A percentile compares a stretch with the other conserved stretches of the same genome.
Conservation (phyloP, 2,329 filamentous ascomycete genomes). For the Triangularia setosa region DNA sequence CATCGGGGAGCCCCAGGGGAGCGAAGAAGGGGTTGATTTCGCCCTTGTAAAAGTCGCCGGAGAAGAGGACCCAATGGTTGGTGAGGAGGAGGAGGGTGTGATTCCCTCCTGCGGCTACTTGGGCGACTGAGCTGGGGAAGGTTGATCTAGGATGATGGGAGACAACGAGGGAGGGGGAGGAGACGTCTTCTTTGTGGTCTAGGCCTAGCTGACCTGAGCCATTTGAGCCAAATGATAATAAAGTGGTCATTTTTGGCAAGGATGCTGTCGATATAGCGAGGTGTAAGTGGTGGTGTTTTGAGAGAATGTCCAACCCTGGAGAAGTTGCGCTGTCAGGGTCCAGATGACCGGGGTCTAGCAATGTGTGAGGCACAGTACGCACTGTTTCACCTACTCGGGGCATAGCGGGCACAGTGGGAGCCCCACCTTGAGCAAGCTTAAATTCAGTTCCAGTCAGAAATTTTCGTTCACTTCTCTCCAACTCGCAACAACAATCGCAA, state of each 20-base stretch:
- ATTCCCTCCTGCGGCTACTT: slow-evolving; percentile 70
- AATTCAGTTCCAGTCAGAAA: slow-evolving; percentile 4
- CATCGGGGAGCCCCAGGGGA: slow-evolving; percentile 22
- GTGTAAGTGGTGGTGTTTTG: not conserved
- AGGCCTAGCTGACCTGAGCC: slow-evolving; percentile 72
- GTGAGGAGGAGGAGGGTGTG: slow-evolving; percentile 73
- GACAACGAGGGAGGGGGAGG: slow-evolving; percentile 58
- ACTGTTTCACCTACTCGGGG: not conserved
- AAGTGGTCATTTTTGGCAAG: slow-evolving; percentile 25
- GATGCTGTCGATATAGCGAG: not conserved
- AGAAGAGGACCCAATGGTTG: slow-evolving; percentile 57
- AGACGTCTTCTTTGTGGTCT: slow-evolving; percentile 67
- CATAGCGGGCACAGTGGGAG: not conserved
- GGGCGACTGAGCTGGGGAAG: slow-evolving; percentile 32
- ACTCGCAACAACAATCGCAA: not conserved
- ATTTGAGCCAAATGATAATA: slow-evolving; percentile 73
- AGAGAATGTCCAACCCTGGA: not conserved
- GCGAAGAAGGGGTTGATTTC: slow-evolving; percentile 53
- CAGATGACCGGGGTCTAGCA: not conserved
- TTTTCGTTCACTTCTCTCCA: not conserved
- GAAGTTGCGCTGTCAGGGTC: too few relatives aligned
- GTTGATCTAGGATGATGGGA: slow-evolving; percentile 39
- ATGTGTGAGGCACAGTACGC: not conserved
- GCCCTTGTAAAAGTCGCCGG: slow-evolving; percentile 51
- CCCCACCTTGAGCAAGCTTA: slow-evolving; percentile 2